These are phyloP conservation scores for Trametes hirsuta DNA, from an alignment of 1,284 basidiomycete genomes.

Conservation along the genomic window DNA sequence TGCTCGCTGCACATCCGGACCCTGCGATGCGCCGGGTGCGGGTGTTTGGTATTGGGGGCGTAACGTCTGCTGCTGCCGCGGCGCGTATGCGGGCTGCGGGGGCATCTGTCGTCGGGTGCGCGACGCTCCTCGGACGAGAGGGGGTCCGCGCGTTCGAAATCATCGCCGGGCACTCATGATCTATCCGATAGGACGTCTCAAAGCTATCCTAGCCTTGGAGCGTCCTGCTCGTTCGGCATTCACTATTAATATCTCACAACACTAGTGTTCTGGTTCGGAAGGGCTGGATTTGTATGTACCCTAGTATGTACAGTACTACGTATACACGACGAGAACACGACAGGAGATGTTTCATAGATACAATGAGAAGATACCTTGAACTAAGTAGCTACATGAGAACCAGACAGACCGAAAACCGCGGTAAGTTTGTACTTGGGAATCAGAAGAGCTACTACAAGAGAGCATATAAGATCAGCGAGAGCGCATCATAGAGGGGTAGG, in stretches of 20 bases:
- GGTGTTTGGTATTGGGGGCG: slow-evolving; percentile 79
- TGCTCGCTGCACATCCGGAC: slow-evolving; percentile 49
- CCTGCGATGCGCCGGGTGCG: slow-evolving; percentile 50
- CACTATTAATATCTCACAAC: neutral
- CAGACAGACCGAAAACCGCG: neutral
- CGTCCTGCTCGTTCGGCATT: neutral
- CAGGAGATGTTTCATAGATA: slow-evolving; percentile 10
- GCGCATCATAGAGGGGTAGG: neutral
- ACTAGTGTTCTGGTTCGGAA: neutral
- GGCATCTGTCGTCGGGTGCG: slow-evolving; percentile 71
- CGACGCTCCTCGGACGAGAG: slow-evolving; percentile 69
- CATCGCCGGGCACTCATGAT: slow-evolving; percentile 18
- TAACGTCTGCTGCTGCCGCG: slow-evolving; percentile 60
- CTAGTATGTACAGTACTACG: neutral
- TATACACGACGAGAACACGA: neutral
- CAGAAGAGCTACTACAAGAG: neutral
- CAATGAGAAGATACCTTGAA: slow-evolving; percentile 6
- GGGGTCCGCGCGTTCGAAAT: slow-evolving; percentile 67
- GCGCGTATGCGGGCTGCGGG: slow-evolving; percentile 72
- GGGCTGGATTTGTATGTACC: slow-evolving; percentile 2
- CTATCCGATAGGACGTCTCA: neutral
- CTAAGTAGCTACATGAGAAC: neutral
- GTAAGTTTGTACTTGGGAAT: neutral
- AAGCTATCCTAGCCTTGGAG: too few species aligned
- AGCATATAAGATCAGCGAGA: neutral